These are phyloP conservation scores for Ophiostoma quercus DNA, from an alignment of 2,329 filamentous ascomycete genomes.

Conservation along the genomic window DNA sequence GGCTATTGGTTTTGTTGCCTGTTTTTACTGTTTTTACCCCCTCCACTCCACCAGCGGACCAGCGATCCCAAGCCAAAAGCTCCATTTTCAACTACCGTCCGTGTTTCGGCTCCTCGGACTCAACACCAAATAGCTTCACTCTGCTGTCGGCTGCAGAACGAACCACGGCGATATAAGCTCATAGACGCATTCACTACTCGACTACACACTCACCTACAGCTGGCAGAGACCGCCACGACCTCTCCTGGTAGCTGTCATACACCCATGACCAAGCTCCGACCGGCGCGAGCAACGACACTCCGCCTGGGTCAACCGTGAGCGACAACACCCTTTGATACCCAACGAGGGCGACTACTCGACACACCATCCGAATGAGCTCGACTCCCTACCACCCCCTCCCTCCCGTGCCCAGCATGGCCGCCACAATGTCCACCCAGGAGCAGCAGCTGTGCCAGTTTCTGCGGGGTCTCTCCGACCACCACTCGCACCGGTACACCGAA, in stretches of 20 bases:
- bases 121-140: constrained; percentile 9
- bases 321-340: background rate
- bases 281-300: constrained; percentile 20
- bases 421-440: constrained; percentile 60
- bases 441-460: constrained; percentile 79
- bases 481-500: constrained; percentile 70
- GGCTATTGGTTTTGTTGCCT: background rate
- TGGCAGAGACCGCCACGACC: background rate
- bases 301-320: constrained; percentile 6
- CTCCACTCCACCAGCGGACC: constrained; percentile 13
- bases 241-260: background rate
- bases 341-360: background rate
- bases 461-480: constrained; percentile 66
- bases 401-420: constrained; percentile 19
- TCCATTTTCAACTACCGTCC: constrained; percentile 11
- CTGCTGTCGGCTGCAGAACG: background rate
- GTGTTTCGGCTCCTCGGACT: constrained; percentile 12
- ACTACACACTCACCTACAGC: background rate
- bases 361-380: background rate
- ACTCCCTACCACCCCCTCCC: constrained; percentile 11
- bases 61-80: constrained; percentile 9
- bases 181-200: background rate
- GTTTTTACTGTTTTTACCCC: background rate
- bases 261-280: constrained; percentile 15
- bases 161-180: background rate